phyloP scores from a whole-genome alignment of 2,329 filamentous ascomycete genomes.

The Dothistroma pini region DNA sequence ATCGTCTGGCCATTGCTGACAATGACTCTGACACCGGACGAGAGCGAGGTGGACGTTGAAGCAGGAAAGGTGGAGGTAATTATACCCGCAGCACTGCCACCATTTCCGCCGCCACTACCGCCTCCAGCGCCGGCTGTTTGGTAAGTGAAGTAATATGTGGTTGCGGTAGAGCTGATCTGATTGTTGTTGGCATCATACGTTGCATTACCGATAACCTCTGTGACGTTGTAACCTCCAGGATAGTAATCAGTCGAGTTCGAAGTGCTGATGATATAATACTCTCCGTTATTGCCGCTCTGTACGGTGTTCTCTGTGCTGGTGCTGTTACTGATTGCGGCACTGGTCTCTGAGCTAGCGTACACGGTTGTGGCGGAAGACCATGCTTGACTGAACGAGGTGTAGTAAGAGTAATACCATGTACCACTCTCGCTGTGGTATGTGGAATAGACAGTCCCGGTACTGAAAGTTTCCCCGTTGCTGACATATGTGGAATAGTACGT shows the following conservation, averaged over 20 bases:
- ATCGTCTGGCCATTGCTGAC: constrained; percentile 16
- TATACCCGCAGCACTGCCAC: constrained; percentile 18
- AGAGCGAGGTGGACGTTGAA: background rate
- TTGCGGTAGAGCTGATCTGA: constrained; percentile 24
- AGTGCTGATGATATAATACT: constrained; percentile 15
- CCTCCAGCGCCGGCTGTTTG: constrained; percentile 24
- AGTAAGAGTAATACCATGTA: constrained; percentile 32
- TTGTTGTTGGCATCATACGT: constrained; percentile 26
- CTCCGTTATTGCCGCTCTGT: constrained; percentile 20
- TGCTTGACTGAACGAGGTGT: constrained; percentile 26
- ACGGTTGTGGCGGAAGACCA: constrained; percentile 32
- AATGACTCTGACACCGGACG: constrained; percentile 19
- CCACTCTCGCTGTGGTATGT: constrained; percentile 27
- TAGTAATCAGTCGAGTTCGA: constrained; percentile 19
- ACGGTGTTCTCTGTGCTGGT: constrained; percentile 11
- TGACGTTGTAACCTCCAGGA: constrained; percentile 24
- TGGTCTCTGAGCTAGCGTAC: constrained; percentile 24
- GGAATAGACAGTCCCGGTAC: constrained; percentile 29
- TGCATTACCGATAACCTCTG: constrained; percentile 21
- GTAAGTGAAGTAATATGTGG: constrained; percentile 25
- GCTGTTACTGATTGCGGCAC: constrained; percentile 19
- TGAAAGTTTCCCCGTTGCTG: constrained; percentile 32
- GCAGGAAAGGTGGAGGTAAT: constrained; percentile 22
- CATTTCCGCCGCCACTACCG: constrained; percentile 17
- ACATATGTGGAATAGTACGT: constrained; percentile 30